Conservation (phyloP, 225 moss, liverwort and hornwort species). For the Neckera pumila region DNA sequence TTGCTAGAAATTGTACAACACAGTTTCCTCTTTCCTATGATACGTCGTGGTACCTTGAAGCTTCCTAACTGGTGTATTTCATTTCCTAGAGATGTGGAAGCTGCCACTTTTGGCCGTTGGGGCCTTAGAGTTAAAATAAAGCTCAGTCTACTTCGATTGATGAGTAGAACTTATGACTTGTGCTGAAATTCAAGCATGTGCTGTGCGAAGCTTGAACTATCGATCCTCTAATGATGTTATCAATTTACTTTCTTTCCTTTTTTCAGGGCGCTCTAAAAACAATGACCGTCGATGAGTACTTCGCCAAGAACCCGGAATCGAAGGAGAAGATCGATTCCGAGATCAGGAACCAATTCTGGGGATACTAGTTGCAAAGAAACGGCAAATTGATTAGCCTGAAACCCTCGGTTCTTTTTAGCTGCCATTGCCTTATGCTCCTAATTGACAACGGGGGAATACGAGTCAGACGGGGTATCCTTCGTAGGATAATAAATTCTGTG, state of each 20-base stretch:
- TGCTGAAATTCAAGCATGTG: background rate
- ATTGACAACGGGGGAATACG: background rate
- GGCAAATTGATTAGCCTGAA: background rate
- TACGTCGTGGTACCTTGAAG: background rate
- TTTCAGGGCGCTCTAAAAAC: constrained; percentile 60
- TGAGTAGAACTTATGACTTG: background rate
- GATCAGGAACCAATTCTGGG: constrained; percentile 81
- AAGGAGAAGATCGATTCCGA: constrained; percentile 93
- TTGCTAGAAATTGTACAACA: background rate
- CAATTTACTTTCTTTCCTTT: background rate
- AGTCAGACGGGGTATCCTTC: background rate
- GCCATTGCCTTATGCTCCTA: background rate
- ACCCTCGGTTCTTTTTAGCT: background rate
- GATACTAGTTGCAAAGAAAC: constrained; percentile 14
- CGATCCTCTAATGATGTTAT: background rate
- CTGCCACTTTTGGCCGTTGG: background rate
- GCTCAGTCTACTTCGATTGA: background rate
- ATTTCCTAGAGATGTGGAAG: background rate
- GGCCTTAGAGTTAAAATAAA: background rate
- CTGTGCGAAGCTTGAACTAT: background rate
- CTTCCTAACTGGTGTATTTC: background rate
- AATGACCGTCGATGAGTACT: constrained; percentile 82
- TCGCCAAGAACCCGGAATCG: constrained; percentile 60
- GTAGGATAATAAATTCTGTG: constrained; percentile 5
- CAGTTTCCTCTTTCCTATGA: background rate